Conservation (phyloP, 2,329 filamentous ascomycete genomes). For the Penicillium occitanis region DNA sequence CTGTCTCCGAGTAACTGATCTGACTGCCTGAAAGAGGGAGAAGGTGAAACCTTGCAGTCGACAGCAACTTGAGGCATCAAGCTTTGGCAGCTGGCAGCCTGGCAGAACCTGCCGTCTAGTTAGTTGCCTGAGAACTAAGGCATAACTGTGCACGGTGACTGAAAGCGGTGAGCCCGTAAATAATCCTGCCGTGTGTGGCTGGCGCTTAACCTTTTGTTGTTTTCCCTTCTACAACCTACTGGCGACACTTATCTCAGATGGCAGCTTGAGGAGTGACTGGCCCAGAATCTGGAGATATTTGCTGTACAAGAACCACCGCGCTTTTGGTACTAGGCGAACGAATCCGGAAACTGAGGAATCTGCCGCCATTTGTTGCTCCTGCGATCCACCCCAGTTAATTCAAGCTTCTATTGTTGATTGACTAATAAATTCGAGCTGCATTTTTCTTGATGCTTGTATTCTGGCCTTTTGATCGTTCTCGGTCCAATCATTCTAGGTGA, state of each 20-base stretch:
- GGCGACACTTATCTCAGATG: too few relatives aligned
- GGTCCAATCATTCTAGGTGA: neutral
- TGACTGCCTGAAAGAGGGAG: neutral
- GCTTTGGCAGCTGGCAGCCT: conserved; percentile 17
- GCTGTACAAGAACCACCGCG: neutral
- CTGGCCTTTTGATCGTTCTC: neutral
- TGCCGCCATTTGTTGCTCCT: neutral
- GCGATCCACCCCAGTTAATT: neutral
- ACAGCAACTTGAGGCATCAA: neutral
- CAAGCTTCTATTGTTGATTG: neutral
- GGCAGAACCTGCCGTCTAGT: neutral
- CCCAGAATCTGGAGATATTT: neutral
- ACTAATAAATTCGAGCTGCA: neutral
- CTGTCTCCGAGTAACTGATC: neutral
- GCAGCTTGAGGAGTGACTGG: too few relatives aligned
- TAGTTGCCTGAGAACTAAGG: neutral
- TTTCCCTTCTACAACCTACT: neutral
- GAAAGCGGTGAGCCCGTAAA: neutral
- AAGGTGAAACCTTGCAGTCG: neutral
- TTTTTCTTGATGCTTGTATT: neutral
- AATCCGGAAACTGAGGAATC: neutral
- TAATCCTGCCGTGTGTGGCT: neutral
- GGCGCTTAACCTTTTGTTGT: too few relatives aligned
- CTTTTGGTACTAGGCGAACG: neutral
- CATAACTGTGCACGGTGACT: neutral